These are phyloP conservation scores for Penicillium crustosum DNA, from an alignment of 2,329 filamentous ascomycete genomes.

Conservation along the genomic window DNA sequence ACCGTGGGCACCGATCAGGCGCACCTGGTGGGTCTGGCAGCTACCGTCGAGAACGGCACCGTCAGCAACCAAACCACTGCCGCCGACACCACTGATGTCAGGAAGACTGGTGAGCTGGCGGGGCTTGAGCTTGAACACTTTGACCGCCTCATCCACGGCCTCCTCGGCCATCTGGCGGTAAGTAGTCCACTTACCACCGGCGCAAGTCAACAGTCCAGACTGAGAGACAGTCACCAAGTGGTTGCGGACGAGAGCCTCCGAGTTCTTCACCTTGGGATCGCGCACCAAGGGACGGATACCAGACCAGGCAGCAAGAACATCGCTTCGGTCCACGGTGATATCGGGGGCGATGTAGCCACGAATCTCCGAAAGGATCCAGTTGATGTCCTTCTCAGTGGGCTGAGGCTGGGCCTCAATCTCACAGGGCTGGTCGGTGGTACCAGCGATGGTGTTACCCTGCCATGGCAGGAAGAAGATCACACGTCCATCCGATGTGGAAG, in stretches of 20 bases:
- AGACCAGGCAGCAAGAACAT: slow-evolving; percentile 88
- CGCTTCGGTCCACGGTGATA: slow-evolving; percentile 78
- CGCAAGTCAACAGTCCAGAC: slow-evolving; percentile 78
- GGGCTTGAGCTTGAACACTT: slow-evolving; percentile 63
- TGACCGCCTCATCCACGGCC: slow-evolving; percentile 76
- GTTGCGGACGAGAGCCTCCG: slow-evolving; percentile 82
- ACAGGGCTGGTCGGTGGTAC: slow-evolving; percentile 79
- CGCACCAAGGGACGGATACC: slow-evolving; percentile 84
- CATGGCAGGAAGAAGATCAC: slow-evolving; percentile 93
- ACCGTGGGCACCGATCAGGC: slow-evolving; percentile 79
- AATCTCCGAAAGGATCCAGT: slow-evolving; percentile 84
- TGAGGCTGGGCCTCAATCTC: slow-evolving; percentile 71
- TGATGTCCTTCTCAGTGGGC: slow-evolving; percentile 78
- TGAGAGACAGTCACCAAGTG: slow-evolving; percentile 78
- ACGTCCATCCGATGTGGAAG: slow-evolving; percentile 79
- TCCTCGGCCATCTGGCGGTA: slow-evolving; percentile 93
- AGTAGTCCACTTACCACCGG: slow-evolving; percentile 89
- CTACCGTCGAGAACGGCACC: slow-evolving; percentile 68
- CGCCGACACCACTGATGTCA: slow-evolving; percentile 68
- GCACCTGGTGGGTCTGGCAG: slow-evolving; percentile 81
- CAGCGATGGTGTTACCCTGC: slow-evolving; percentile 90
- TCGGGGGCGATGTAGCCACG: slow-evolving; percentile 78
- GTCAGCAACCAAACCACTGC: slow-evolving; percentile 69
- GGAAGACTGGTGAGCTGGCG: slow-evolving; percentile 60
- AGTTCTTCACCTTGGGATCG: slow-evolving; percentile 81